Conservation (phyloP, 768 basidiomycete genomes). For the Termitomyces sp. region DNA sequence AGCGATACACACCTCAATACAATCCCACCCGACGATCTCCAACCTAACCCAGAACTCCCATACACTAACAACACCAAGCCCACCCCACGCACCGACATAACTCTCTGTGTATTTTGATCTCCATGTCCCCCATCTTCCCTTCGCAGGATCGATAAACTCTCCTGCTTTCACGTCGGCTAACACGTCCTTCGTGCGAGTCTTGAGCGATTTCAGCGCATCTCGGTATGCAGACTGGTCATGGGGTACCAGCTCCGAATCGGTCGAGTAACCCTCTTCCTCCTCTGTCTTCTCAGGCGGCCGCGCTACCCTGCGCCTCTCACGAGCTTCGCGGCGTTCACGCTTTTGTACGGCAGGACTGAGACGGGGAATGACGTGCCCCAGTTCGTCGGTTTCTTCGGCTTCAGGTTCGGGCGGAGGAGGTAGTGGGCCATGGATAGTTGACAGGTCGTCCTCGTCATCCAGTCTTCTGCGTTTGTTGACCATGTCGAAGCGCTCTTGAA, state of each 20-base stretch:
- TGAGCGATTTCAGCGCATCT: constrained; percentile 51
- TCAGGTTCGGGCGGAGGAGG: constrained; percentile 18
- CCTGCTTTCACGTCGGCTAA: constrained; percentile 78
- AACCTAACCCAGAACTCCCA: constrained; percentile 96
- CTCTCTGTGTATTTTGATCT: constrained; percentile 70
- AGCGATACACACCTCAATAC: constrained; percentile 55
- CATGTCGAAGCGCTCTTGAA: constrained; percentile 72
- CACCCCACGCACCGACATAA: constrained; percentile 89
- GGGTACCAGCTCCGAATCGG: constrained; percentile 67
- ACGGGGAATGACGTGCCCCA: not conserved
- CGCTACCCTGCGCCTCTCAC: constrained; percentile 46
- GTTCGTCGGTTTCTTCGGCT: constrained; percentile 46
- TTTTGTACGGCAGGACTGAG: constrained; percentile 17
- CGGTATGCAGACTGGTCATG: constrained; percentile 67
- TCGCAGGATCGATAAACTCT: constrained; percentile 77
- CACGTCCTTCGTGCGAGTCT: constrained; percentile 45
- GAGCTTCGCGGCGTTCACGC: constrained; percentile 53
- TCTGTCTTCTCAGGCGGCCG: constrained; percentile 28
- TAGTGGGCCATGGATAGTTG: constrained; percentile 54
- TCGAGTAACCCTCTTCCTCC: constrained; percentile 81
- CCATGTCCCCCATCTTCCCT: constrained; percentile 68
- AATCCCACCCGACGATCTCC: constrained; percentile 86
- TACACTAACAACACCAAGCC: constrained; percentile 77
- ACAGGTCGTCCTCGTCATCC: constrained; percentile 81
- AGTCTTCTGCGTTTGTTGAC: constrained; percentile 56